phyloP scores from a whole-genome alignment of 2,329 filamentous ascomycete genomes.

The Colletotrichum agaves region DNA sequence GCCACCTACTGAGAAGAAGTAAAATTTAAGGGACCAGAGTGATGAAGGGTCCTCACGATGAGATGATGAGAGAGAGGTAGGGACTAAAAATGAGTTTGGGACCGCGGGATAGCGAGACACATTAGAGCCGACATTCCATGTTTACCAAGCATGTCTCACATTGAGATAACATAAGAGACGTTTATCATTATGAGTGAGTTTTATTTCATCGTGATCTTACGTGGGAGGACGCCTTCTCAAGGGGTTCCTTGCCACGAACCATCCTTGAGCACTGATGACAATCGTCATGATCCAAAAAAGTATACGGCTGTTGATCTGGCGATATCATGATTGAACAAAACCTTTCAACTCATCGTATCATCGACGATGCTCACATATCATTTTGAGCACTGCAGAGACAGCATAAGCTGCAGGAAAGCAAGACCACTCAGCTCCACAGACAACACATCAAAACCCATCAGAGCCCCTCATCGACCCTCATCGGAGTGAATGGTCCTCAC shows the following conservation, averaged over 20 bases:
- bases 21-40: not conserved
- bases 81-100: not conserved
- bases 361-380: not conserved
- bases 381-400: no score
- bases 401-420: no score
- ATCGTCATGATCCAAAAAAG: no score
- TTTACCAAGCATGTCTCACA: not conserved
- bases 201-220: no score
- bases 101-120: not conserved
- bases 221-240: no score
- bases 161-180: not conserved
- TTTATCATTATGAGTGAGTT: no score
- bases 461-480: not conserved
- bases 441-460: no score
- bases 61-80: not conserved
- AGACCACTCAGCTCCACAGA: not conserved
- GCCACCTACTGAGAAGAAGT: slow-evolving; percentile 50
- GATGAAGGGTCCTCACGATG: not conserved
- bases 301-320: no score
- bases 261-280: no score
- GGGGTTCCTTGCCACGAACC: no score
- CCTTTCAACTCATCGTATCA: not conserved
- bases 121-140: not conserved
- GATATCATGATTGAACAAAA: no score
- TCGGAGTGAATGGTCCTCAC: not conserved